Evolutionary conservation across 257 asterid genomes (phyloP).

Genomic region (Gynochthodes officinalis): DNA sequence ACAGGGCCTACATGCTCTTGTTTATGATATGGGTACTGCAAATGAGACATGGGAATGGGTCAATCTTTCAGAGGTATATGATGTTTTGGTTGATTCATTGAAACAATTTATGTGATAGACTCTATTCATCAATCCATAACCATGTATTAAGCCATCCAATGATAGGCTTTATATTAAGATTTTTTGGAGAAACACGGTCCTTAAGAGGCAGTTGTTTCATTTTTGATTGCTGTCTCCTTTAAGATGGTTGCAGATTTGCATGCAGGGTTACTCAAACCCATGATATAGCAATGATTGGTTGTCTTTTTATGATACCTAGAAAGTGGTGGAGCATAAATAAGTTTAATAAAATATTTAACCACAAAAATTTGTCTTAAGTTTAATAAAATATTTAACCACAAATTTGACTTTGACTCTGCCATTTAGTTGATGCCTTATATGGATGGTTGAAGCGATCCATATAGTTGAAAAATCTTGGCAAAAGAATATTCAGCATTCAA

Average conservation of each 20-base stretch:
- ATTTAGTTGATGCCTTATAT: background rate
- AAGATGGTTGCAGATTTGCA: background rate
- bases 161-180: too few relatives aligned
- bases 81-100: conserved; percentile 16
- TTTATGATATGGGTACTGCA: conserved; percentile 52
- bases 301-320: background rate
- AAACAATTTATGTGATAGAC: conserved; percentile 1
- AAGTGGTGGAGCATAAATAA: background rate
- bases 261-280: background rate
- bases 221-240: background rate
- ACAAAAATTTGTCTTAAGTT: background rate
- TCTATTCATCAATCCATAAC: background rate
- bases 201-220: background rate
- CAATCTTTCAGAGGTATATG: conserved; percentile 59
- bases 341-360: background rate
- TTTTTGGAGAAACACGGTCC: background rate
- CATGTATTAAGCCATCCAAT: background rate
- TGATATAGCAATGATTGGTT: too few relatives aligned
- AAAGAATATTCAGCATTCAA: background rate
- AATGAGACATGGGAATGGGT: conserved; percentile 74
- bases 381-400: background rate
- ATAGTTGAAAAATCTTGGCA: background rate
- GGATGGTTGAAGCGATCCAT: background rate
- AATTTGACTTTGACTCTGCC: background rate
- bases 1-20: conserved; percentile 75